Evolutionary conservation across 179 eudicot genomes (phyloP), one percentile per base, ranked within the genome.

Genomic region (Nepenthes alata): DNA sequence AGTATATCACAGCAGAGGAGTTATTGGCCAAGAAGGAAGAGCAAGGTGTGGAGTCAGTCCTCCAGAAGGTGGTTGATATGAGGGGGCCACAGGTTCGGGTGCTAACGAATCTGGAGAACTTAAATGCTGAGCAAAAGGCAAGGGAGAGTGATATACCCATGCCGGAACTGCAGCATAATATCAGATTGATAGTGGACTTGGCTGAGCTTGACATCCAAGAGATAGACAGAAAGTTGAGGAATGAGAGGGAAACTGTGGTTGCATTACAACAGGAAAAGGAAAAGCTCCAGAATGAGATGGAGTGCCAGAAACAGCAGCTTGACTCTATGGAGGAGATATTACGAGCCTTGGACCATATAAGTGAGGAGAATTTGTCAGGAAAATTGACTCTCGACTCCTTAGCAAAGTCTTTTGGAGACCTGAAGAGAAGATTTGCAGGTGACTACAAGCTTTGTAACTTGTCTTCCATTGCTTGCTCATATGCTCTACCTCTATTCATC

Each of bases 51-150:
- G 89, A 86, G 7, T 65, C 71, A 38, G 79, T 83, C 57, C 76
- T 85, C 34, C 94, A 84, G 64, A 88, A 88, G 69, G 88, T 91
- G 55, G 80, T 88, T 36, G 98, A 91, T 69, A 85, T 91, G 95
- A 81, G 96, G 74, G 98, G 98, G 15, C 96, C 98, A 1, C 96
- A 91, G 68, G 86, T 86, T 74, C 81, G 95, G 11, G 87, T 91
- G 39, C 62, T 88, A 74, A 84, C 96, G 1, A 88, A 82, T 75
- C 60, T 91, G 72, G 91, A 88, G 62, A 82, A 88, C 67, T 72
- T 88, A 75, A 88, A 91, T 75, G 97, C 95, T 0, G 95, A 91
- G 71, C 89, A 84, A 57, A 65, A 76, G 69, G 85, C 87, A 6
- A 71, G 88, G 81, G 96, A 86, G 63, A 75, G 73, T 62, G 86